Conservation (phyloP, 2,329 filamentous ascomycete species). For the Cryphonectria radicalis region DNA sequence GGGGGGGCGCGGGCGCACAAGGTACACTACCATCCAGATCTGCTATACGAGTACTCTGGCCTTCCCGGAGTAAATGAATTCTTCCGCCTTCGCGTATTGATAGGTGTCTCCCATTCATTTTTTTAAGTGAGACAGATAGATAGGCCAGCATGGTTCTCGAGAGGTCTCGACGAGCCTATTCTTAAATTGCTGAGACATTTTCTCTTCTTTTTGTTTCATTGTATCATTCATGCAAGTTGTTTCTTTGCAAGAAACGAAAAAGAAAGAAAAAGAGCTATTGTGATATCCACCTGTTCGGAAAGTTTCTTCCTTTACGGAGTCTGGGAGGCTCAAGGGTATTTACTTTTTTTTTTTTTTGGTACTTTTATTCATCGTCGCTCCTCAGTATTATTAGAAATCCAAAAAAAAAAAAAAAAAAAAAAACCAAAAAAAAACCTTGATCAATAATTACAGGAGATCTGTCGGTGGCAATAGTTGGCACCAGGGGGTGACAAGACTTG, state of each 20-base stretch:
- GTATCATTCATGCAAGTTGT: not conserved
- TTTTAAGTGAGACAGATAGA: not conserved
- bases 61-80: not conserved
- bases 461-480: not conserved
- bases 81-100: not conserved
- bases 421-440: too few relatives aligned
- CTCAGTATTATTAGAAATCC: not conserved
- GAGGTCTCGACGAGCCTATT: not conserved
- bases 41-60: not conserved
- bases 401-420: too few relatives aligned
- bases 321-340: not conserved
- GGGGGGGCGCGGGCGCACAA: not conserved
- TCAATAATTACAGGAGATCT: not conserved
- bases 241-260: not conserved
- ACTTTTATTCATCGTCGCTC: not conserved
- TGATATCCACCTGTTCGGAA: not conserved
- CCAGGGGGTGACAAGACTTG: not conserved
- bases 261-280: too few relatives aligned
- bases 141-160: not conserved
- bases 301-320: not conserved
- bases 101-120: not conserved
- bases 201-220: not conserved
- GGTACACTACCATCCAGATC: not conserved
- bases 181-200: not conserved
- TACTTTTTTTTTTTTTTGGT: not conserved